Base-by-base conservation (phyloP, 1,139 yeast genomes). In the Suhomyces bolitotheri region DNA sequence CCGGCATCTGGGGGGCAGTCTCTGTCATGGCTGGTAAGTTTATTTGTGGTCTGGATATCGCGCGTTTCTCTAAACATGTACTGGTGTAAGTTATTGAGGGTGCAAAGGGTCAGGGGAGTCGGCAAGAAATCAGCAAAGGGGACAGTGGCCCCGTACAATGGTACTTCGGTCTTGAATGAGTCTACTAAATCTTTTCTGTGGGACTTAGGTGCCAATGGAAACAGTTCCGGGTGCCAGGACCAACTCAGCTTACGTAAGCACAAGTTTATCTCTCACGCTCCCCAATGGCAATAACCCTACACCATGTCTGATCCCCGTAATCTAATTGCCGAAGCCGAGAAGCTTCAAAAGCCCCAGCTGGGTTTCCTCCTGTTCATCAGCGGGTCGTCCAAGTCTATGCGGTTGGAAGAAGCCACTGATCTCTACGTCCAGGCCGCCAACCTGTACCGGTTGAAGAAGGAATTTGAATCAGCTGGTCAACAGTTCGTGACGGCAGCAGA, bases 361-460 rank as follows among this genome's bases (percentile, higher is more conserved):
- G 95, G 97, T n/a, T 58, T 71, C 38, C 74, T 89, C 46, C 74
- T 82, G 64, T 75, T 86, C 39, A 60, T 90, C 27, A 75, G 89
- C 34, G 86, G 94, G 5, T 76, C 83, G 4, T 79, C 92, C 6
- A 73, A 74, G 39, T 69, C 82, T 1, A 73, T 75, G 49, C 73
- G 87, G 45, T 75, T 71, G 41, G 98, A 92, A 57, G 98, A 94
- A 46, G 97, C 98, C 3, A 82, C 92, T 4, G 98, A 94, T 48
- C 66, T 87, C 27, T 90, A 83, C 55, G 71, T 82, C 24, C 95
- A 88, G 62, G 98, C 98, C 3, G 98, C 95, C 17, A 92, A 90
- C 55, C 75, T 79, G 33, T 92, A 80, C 66, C 76, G 92, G 44
- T 66, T 92, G 42, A 80, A 77, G 49, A 87, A 86, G 56, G 87